Percentiles rank a stretch among this genome's conserved stretches.
Evolutionary conservation across 768 basidiomycete genomes (phyloP).

Genomic region (Mycena albidolilacea): DNA sequence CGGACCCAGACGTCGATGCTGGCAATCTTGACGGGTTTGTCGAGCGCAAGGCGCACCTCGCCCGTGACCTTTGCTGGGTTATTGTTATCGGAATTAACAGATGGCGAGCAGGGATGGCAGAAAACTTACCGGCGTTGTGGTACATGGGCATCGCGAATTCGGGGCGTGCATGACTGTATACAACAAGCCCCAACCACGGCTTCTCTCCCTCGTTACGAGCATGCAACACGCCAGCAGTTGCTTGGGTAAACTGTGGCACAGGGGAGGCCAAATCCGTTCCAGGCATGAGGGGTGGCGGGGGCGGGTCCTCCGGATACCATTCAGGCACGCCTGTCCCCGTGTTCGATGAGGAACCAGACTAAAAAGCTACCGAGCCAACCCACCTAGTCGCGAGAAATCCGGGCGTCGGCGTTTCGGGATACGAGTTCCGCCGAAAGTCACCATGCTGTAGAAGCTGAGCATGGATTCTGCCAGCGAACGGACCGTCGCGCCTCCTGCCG

Average conservation of each 20-base stretch:
- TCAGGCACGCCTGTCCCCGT: conserved; percentile 20
- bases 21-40: background rate
- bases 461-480: conserved; percentile 33
- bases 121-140: conserved; percentile 9
- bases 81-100: background rate
- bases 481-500: conserved; percentile 29
- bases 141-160: conserved; percentile 20
- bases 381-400: conserved; percentile 28
- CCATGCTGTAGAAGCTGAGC: conserved; percentile 34
- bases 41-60: conserved; percentile 20
- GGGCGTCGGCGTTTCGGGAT: conserved; percentile 30
- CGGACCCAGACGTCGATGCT: conserved; percentile 28
- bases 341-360: background rate
- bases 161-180: conserved; percentile 28
- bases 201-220: conserved; percentile 17
- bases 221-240: conserved; percentile 18
- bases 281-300: conserved; percentile 26
- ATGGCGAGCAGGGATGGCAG: background rate
- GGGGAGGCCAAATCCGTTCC: conserved; percentile 20
- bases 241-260: conserved; percentile 4
- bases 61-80: conserved; percentile 20
- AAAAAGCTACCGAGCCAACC: background rate
- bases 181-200: conserved; percentile 25
- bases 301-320: conserved; percentile 31
- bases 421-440: conserved; percentile 28